Evolutionary conservation across 2,329 filamentous ascomycete species (phyloP).

Genomic region (Amylocarpus encephaloides): DNA sequence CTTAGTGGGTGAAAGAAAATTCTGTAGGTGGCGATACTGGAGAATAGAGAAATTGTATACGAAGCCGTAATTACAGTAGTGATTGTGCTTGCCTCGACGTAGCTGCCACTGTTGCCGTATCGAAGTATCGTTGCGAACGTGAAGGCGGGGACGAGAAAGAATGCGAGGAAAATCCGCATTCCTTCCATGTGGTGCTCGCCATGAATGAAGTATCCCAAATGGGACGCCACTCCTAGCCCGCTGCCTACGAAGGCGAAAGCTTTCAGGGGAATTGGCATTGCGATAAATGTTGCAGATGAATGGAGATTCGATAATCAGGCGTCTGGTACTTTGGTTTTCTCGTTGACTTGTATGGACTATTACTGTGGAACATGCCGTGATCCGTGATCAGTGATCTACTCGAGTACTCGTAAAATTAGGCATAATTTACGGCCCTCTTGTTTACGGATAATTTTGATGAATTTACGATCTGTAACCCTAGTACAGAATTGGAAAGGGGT

Average conservation of each 20-base stretch:
- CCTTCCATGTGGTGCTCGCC: constrained; percentile 18
- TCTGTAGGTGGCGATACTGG: constrained; percentile 47
- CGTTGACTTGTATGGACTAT: too few relatives aligned
- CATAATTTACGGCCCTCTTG: too few relatives aligned
- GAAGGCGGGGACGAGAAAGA: constrained; percentile 1
- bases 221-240: constrained; percentile 9
- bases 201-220: constrained; percentile 22
- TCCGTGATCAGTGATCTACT: too few relatives aligned
- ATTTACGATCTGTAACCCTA: too few relatives aligned
- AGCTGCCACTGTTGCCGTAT: neutral
- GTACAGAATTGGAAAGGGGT: too few relatives aligned
- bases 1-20: constrained; percentile 38
- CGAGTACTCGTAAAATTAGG: too few relatives aligned
- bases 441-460: too few relatives aligned
- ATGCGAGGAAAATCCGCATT: constrained; percentile 1
- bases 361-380: too few relatives aligned
- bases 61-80: constrained; percentile 6
- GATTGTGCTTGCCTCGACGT: constrained; percentile 1
- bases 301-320: too few relatives aligned
- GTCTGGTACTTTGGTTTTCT: too few relatives aligned
- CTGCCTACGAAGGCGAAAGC: neutral
- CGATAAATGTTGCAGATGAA: neutral
- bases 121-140: constrained; percentile 1
- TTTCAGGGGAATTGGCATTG: neutral
- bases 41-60: constrained; percentile 32